Evolutionary conservation across 2,329 filamentous ascomycete genomes (phyloP).

Genomic region (Colletotrichum endophyticum): DNA sequence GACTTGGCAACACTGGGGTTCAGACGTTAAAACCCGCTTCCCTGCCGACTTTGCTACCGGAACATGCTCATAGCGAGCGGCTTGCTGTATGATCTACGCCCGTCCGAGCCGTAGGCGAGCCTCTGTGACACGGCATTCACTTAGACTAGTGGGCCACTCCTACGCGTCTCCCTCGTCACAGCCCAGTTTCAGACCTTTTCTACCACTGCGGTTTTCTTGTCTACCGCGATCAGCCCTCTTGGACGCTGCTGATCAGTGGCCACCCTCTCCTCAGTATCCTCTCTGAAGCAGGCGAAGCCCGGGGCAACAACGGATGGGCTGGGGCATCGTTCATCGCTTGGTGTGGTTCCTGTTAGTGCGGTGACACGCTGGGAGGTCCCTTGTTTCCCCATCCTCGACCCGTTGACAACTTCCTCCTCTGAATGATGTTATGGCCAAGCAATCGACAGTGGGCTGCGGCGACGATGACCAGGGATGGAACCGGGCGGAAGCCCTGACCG

Average conservation of each 20-base stretch:
- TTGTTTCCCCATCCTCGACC: background rate
- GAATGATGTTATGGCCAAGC: background rate
- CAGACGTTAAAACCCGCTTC: background rate
- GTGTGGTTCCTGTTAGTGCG: constrained; percentile 1
- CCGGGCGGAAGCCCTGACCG: constrained; percentile 8
- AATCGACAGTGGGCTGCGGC: background rate
- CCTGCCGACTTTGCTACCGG: constrained; percentile 20
- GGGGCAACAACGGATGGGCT: background rate
- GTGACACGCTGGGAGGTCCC: constrained; percentile 7
- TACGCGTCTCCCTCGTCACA: constrained; percentile 17
- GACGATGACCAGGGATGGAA: constrained; percentile 4
- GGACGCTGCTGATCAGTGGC: background rate
- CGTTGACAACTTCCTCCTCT: background rate
- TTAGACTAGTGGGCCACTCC: constrained; percentile 13
- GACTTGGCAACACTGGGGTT: constrained; percentile 11
- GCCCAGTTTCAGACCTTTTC: constrained; percentile 16
- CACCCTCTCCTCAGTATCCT: background rate
- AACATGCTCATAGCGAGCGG: constrained; percentile 13
- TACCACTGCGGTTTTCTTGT: background rate
- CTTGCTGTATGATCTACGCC: constrained; percentile 15
- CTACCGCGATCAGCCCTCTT: constrained; percentile 10
- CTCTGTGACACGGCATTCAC: constrained; percentile 4
- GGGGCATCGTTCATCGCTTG: background rate
- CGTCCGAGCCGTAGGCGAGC: background rate
- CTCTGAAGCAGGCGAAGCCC: background rate